Conservation (phyloP, 106 monocot species). For the Platanthera zijinensis region DNA sequence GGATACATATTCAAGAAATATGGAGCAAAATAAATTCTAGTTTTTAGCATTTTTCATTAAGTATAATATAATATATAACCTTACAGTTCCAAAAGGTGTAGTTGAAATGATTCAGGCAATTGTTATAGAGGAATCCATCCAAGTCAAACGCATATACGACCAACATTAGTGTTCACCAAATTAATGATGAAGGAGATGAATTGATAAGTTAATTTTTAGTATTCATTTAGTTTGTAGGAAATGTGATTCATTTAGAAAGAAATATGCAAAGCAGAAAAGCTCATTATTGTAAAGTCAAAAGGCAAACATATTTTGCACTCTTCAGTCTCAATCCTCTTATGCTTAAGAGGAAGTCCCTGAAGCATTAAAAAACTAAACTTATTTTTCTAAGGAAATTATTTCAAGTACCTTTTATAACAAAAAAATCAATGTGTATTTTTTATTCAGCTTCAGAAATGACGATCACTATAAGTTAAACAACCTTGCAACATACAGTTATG, state of each 20-base stretch:
- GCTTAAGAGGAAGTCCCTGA: slow-evolving; percentile 87
- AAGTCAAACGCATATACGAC: slow-evolving; percentile 85
- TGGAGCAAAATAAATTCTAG: neutral
- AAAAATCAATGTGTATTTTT: too few species aligned
- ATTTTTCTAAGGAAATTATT: too few species aligned
- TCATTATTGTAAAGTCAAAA: slow-evolving; percentile 81
- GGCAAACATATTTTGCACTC: slow-evolving; percentile 93
- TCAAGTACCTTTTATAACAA: too few species aligned
- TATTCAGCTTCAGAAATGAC: too few species aligned
- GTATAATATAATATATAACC: slow-evolving; percentile 2
- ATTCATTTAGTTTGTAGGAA: neutral
- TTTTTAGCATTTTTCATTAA: neutral
- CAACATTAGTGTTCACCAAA: slow-evolving; percentile 95
- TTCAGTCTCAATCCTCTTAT: slow-evolving; percentile 84
- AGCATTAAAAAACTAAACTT: neutral
- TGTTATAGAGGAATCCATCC: slow-evolving; percentile 97
- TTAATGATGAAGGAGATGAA: neutral
- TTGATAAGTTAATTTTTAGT: neutral
- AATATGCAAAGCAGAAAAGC: slow-evolving; percentile 77
- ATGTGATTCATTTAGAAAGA: neutral
- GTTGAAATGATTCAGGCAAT: slow-evolving; percentile 82
- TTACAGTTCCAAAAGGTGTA: slow-evolving; percentile 87
- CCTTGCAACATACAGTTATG: too few species aligned
- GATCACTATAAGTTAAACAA: too few species aligned
- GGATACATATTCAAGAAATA: slow-evolving; percentile 60